phyloP scores from a whole-genome alignment of 1,284 basidiomycete genomes.

The Microbotryomycetes sp. region DNA sequence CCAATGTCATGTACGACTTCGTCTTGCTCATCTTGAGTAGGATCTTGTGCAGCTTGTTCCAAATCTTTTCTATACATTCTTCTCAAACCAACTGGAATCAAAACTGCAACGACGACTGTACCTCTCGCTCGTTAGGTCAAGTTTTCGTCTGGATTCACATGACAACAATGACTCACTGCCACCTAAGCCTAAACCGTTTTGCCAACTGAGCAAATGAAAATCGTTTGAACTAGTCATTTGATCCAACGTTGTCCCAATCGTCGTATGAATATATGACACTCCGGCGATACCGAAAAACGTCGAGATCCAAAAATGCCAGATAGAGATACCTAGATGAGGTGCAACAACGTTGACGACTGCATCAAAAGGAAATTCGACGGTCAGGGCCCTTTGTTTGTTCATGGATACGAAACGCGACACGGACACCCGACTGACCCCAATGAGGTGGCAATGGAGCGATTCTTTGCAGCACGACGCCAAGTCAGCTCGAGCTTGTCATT shows the following conservation, averaged over 20 bases:
- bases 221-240: conserved; percentile 89
- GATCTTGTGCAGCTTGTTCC: conserved; percentile 25
- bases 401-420: too few relatives aligned
- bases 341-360: conserved; percentile 79
- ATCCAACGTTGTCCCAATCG: conserved; percentile 81
- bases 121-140: conserved; percentile 66
- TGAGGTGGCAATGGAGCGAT: conserved; percentile 90
- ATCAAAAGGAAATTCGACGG: conserved; percentile 15
- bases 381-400: conserved; percentile 10
- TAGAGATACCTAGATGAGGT: conserved; percentile 79
- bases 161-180: conserved; percentile 16
- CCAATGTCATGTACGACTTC: conserved; percentile 1
- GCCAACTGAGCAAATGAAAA: conserved; percentile 70
- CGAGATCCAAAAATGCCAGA: conserved; percentile 80
- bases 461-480: conserved; percentile 42
- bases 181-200: conserved; percentile 46
- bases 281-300: conserved; percentile 84
- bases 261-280: conserved; percentile 87
- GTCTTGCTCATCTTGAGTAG: too few relatives aligned
- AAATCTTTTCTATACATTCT: conserved; percentile 30
- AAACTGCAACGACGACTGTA: conserved; percentile 75
- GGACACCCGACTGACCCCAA: conserved; percentile 56
- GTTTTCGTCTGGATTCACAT: conserved; percentile 41
- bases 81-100: conserved; percentile 76
- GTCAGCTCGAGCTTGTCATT: neutral